phyloP scores from a whole-genome alignment of 441 rosid species.

The Francoa sonchifolia region DNA sequence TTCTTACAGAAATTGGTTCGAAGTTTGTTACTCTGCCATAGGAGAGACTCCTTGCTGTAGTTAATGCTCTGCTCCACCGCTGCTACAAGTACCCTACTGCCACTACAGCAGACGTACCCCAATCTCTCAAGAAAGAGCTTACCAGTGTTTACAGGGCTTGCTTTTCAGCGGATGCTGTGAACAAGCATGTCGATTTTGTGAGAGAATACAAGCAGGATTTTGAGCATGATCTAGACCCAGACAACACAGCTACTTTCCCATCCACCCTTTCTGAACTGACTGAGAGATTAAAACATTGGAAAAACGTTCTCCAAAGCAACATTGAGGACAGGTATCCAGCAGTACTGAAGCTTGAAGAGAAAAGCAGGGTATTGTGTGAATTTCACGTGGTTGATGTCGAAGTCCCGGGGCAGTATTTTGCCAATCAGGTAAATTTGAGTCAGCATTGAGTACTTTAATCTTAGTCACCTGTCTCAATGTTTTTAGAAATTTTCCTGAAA shows the following conservation, averaged over 20 bases:
- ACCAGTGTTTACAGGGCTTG: slow-evolving; percentile 98
- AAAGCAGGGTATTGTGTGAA: slow-evolving; percentile 83
- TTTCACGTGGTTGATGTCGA: slow-evolving; percentile 96
- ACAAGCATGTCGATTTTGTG: slow-evolving; percentile 95
- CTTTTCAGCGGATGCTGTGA: slow-evolving; percentile 95
- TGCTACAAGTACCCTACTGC: slow-evolving; percentile 98
- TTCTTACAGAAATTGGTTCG: slow-evolving; percentile 95
- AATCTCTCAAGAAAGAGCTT: slow-evolving; percentile 96
- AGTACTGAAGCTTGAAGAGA: slow-evolving; percentile 87
- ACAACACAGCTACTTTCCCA: slow-evolving; percentile 77
- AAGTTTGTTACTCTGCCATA: slow-evolving; percentile 94
- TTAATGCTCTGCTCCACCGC: slow-evolving; percentile 96
- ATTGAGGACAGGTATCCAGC: slow-evolving; percentile 95
- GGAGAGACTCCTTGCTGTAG: slow-evolving; percentile 97
- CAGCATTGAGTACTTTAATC: slow-evolving; percentile 3
- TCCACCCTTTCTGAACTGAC: slow-evolving; percentile 80
- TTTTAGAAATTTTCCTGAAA: too few species aligned
- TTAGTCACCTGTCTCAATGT: too few species aligned
- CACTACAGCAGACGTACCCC: slow-evolving; percentile 95
- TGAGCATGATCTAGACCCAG: slow-evolving; percentile 91
- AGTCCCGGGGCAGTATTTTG: slow-evolving; percentile 95
- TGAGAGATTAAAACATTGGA: slow-evolving; percentile 81
- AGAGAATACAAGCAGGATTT: slow-evolving; percentile 93
- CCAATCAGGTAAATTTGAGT: slow-evolving; percentile 60
- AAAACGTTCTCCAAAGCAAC: slow-evolving; percentile 87